Conservation (phyloP, 106 monocot genomes). For the Iris macrosiphon region DNA sequence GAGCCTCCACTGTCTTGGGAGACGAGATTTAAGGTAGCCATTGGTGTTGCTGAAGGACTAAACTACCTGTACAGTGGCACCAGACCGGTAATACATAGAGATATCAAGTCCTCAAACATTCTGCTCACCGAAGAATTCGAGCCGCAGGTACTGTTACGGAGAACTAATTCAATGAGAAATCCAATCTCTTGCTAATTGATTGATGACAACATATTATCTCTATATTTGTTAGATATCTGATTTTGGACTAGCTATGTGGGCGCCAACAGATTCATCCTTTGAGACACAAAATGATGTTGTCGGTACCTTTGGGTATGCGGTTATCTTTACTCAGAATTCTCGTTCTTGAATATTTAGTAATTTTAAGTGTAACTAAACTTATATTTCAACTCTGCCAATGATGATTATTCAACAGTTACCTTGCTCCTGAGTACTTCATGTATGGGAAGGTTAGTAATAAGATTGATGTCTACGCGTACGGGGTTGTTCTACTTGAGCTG, state of each 20-base stretch:
- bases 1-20: slow-evolving; percentile 57
- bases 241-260: slow-evolving; percentile 25
- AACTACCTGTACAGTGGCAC: slow-evolving; percentile 51
- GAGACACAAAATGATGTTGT: slow-evolving; percentile 18
- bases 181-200: not conserved
- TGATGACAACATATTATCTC: slow-evolving; percentile 1
- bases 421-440: slow-evolving; percentile 93
- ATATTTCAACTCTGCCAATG: not conserved
- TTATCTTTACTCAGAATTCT: not conserved
- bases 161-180: not conserved
- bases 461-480: slow-evolving; percentile 88
- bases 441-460: slow-evolving; percentile 83
- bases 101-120: slow-evolving; percentile 93
- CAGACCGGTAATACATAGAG: slow-evolving; percentile 71
- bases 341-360: not conserved
- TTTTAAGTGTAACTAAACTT: too few relatives aligned
- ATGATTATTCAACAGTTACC: slow-evolving; percentile 43
- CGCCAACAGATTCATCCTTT: slow-evolving; percentile 8
- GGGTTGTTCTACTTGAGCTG: slow-evolving; percentile 88
- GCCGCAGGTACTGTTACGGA: slow-evolving; percentile 37
- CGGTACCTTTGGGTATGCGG: slow-evolving; percentile 26
- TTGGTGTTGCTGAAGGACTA: slow-evolving; percentile 63
- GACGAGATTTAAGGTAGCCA: slow-evolving; percentile 63
- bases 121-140: slow-evolving; percentile 70
- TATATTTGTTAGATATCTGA: slow-evolving; percentile 16